Base-by-base conservation (phyloP, 805 yeast genomes). In the Maudiozyma turicensis region DNA sequence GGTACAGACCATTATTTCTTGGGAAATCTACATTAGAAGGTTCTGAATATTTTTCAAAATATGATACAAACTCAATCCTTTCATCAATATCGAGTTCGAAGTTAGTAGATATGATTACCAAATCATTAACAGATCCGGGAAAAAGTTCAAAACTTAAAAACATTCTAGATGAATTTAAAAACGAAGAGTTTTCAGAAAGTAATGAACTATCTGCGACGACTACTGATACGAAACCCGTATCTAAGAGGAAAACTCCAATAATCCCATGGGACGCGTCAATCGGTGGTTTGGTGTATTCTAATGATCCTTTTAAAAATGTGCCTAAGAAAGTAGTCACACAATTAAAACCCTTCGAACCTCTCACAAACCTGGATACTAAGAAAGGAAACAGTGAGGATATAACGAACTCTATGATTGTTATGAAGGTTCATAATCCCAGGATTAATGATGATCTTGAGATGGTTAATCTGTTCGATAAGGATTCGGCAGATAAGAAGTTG, bases 311-410 rank as follows among this genome's bases (percentile, higher is more conserved):
- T 53, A 59, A 61, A 50, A 55, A 59, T 33, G 62, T 72, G 1
- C 76, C 77, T 2, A 63, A 64, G 47, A 56, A 59, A 13, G 61
- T 71, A 7, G 70, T 72, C 0, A 55, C 58, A 11, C 59, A 59
- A 32, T 52, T 72, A 37, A 66, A 63, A 29, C 73, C 75, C 0
- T 72, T 68, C 52, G 58, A 56, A 48, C 77, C 65, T 76, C 81
- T 70, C 81, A 81, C 78, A 13, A 43, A 33, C 8, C 77, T 14
- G 5, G 29, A 15, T 11, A 86, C 15, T 20, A 70, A 77, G 86
- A 74, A 82, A 77, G 74, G 80, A 86, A 81, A 65, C 73, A 32
- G 26, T 34, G 26, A 37, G 31, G 13, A 39, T n/a, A 37, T 4
- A 37, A 6, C 31, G 2, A 39, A 43, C 11, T 38, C 37, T 43